Conservation (phyloP, 2,329 filamentous ascomycete genomes). For the Lachnellula willkommii region DNA sequence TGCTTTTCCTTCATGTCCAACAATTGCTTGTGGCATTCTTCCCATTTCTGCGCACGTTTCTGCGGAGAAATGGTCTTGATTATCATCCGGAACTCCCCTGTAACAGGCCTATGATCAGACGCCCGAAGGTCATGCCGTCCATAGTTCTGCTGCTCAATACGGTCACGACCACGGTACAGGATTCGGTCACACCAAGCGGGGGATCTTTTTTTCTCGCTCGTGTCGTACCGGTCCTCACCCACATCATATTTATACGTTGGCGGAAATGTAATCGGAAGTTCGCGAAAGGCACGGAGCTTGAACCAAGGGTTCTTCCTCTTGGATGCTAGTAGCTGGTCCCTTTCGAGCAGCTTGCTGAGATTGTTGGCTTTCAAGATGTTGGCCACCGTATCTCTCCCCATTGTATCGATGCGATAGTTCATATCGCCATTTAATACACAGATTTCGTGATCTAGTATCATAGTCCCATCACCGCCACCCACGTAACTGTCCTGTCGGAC, state of each 20-base stretch:
- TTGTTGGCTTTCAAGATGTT: slow-evolving; percentile 78
- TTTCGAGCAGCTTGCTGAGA: slow-evolving; percentile 77
- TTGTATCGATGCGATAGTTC: slow-evolving; percentile 97
- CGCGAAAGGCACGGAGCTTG: slow-evolving; percentile 81
- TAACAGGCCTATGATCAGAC: slow-evolving; percentile 91
- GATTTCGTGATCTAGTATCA: slow-evolving; percentile 97
- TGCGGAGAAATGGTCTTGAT: slow-evolving; percentile 75
- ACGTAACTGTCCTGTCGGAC: slow-evolving; percentile 73
- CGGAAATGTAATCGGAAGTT: slow-evolving; percentile 83
- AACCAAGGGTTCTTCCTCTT: slow-evolving; percentile 86
- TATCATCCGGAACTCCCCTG: slow-evolving; percentile 73
- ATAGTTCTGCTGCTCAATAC: slow-evolving; percentile 85
- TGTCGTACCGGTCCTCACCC: slow-evolving; percentile 88
- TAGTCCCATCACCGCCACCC: slow-evolving; percentile 87
- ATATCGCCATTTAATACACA: slow-evolving; percentile 93
- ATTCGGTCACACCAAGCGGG: slow-evolving; percentile 96
- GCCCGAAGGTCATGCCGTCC: slow-evolving; percentile 81
- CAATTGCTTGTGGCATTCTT: slow-evolving; percentile 69
- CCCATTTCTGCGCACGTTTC: slow-evolving; percentile 61
- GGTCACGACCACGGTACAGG: slow-evolving; percentile 74
- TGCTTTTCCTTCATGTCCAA: slow-evolving; percentile 65
- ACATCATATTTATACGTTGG: slow-evolving; percentile 99
- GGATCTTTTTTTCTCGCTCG: slow-evolving; percentile 86
- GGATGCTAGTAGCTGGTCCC: slow-evolving; percentile 87
- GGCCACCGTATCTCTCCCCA: slow-evolving; percentile 89